These are phyloP conservation scores for Trichocomaceae sp. DNA, from an alignment of 2,329 filamentous ascomycete genomes.

Conservation along the genomic window DNA sequence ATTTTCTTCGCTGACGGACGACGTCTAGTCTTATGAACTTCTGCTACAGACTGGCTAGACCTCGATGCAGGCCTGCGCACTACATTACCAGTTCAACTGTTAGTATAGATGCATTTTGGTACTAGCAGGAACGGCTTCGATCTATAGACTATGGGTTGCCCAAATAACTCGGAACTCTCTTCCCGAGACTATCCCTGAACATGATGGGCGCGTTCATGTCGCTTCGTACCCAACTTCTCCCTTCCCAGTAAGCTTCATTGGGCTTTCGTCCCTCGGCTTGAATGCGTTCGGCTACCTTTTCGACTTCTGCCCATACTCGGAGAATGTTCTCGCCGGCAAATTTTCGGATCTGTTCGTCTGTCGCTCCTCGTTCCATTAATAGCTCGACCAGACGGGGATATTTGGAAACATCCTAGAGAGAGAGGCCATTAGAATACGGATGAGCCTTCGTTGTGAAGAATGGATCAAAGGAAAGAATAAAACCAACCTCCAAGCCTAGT, in stretches of 20 bases:
- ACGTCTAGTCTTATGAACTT: too few relatives aligned
- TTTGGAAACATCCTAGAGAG: conserved; percentile 18
- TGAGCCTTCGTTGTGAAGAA: not conserved
- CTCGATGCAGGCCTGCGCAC: too few relatives aligned
- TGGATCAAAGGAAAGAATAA: not conserved
- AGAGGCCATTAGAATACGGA: not conserved
- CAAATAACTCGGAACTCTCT: conserved; percentile 8
- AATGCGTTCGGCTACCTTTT: conserved; percentile 15
- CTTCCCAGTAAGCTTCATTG: conserved; percentile 15
- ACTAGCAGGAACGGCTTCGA: not conserved
- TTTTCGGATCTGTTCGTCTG: conserved; percentile 32
- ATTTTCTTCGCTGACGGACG: too few relatives aligned
- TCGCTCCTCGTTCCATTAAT: conserved; percentile 33
- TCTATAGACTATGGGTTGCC: not conserved
- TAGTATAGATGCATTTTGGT: not conserved
- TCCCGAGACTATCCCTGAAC: conserved; percentile 10
- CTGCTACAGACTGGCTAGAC: too few relatives aligned
- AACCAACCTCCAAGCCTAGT: conserved; percentile 8
- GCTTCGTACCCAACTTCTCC: conserved; percentile 8
- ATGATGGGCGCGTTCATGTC: conserved; percentile 10
- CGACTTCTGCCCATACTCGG: conserved; percentile 19
- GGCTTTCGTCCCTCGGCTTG: conserved; percentile 17
- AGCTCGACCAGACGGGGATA: conserved; percentile 17
- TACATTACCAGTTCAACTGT: too few relatives aligned
- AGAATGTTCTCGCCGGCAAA: conserved; percentile 36